Percentiles rank a stretch among this genome's conserved stretches.
These are phyloP conservation scores for Candida neerlandica DNA, from an alignment of 1,139 yeast genomes.

Conservation along the genomic window DNA sequence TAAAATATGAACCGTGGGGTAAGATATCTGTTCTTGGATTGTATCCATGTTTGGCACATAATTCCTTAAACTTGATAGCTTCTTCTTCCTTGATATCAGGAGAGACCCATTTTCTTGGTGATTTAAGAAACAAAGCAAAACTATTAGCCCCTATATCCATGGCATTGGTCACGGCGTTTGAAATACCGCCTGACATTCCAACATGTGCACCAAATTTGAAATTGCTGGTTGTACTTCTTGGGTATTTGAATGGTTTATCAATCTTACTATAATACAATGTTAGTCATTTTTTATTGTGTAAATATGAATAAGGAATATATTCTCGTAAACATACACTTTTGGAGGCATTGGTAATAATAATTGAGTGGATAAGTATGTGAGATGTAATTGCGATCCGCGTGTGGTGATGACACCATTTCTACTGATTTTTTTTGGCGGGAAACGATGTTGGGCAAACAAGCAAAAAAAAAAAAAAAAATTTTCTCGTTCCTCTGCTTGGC, in stretches of 20 bases:
- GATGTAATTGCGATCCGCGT: constrained; percentile 5
- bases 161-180: constrained; percentile 76
- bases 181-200: constrained; percentile 70
- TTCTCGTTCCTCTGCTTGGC: not conserved
- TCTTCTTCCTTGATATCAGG: constrained; percentile 74
- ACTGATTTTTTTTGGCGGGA: not conserved
- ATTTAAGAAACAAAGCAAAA: constrained; percentile 87
- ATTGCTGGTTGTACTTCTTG: constrained; percentile 23
- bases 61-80: constrained; percentile 59
- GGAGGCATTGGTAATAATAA: constrained; percentile 15
- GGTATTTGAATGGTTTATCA: constrained; percentile 22
- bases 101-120: constrained; percentile 90
- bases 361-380: no score
- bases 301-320: no score
- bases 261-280: constrained; percentile 6
- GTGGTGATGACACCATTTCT: constrained; percentile 6
- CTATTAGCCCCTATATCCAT: constrained; percentile 77
- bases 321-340: constrained; percentile 14
- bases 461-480: constrained; percentile 3
- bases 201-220: constrained; percentile 84
- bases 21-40: constrained; percentile 76
- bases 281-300: no score
- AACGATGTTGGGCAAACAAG: not conserved
- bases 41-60: constrained; percentile 65
- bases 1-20: constrained; percentile 94